Evolutionary conservation across 2,329 filamentous ascomycete species (phyloP).

Genomic region (Venturia nashicola): DNA sequence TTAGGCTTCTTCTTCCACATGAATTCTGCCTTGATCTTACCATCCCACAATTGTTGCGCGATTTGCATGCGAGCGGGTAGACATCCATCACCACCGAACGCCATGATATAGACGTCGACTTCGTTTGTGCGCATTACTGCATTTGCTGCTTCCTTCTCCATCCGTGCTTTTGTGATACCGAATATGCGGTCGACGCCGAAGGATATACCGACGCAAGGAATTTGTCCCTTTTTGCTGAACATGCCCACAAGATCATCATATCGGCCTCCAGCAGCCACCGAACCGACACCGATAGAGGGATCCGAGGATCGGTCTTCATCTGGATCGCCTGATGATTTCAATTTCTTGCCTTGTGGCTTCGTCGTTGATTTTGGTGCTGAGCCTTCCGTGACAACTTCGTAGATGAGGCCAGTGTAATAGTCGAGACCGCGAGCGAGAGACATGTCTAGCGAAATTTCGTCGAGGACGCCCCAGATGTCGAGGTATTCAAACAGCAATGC

Average conservation of each 20-base stretch:
- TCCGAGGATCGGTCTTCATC: conserved; percentile 65
- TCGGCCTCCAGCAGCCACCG: conserved; percentile 77
- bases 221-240: conserved; percentile 75
- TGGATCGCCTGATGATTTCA: conserved; percentile 30
- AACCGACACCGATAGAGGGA: conserved; percentile 73
- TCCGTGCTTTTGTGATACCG: conserved; percentile 71
- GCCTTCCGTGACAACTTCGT: conserved; percentile 75
- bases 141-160: conserved; percentile 46
- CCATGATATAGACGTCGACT: conserved; percentile 90
- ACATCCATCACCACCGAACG: conserved; percentile 69
- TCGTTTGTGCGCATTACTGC: conserved; percentile 53
- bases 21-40: conserved; percentile 85
- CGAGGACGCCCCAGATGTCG: conserved; percentile 59
- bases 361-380: conserved; percentile 42
- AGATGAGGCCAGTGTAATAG: conserved; percentile 85
- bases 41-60: conserved; percentile 66
- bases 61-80: conserved; percentile 76
- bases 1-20: conserved; percentile 85
- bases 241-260: conserved; percentile 92
- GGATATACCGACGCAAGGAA: conserved; percentile 84
- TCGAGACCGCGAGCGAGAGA: conserved; percentile 84
- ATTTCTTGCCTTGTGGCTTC: conserved; percentile 35
- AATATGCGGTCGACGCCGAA: conserved; percentile 96
- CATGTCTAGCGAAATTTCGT: conserved; percentile 76
- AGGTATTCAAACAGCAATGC: conserved; percentile 70